These are phyloP conservation scores for Russula dissimulans DNA, from an alignment of 768 basidiomycete genomes.

Conservation along the genomic window DNA sequence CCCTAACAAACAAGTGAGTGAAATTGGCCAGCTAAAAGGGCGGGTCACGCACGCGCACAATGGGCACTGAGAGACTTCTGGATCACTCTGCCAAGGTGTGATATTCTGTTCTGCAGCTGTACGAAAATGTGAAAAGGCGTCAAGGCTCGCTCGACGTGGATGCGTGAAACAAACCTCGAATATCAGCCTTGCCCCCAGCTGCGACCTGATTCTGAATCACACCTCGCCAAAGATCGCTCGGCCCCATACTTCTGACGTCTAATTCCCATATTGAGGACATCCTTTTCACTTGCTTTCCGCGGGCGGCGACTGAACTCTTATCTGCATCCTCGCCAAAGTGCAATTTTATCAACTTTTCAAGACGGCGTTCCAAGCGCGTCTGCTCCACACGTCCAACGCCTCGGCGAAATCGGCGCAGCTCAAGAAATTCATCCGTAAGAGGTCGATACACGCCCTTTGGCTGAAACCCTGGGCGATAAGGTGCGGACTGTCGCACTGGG, in stretches of 20 bases:
- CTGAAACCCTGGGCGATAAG: slow-evolving; percentile 89
- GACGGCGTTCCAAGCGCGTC: slow-evolving; percentile 72
- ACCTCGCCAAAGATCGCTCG: slow-evolving; percentile 63
- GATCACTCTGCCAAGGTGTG: slow-evolving; percentile 91
- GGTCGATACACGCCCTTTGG: slow-evolving; percentile 76
- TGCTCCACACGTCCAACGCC: slow-evolving; percentile 61
- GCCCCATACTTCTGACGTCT: slow-evolving; percentile 51
- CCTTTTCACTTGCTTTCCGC: slow-evolving; percentile 28
- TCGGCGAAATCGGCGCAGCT: slow-evolving; percentile 30
- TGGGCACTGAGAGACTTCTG: slow-evolving; percentile 66
- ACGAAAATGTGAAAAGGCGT: neutral
- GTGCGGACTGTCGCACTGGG: slow-evolving; percentile 32
- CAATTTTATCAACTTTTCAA: slow-evolving; percentile 77
- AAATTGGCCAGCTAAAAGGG: neutral
- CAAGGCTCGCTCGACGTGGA: neutral
- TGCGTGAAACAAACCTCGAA: slow-evolving; percentile 45
- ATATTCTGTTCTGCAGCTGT: slow-evolving; percentile 81
- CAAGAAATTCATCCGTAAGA: slow-evolving; percentile 75
- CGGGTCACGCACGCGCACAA: slow-evolving; percentile 63
- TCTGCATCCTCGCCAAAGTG: slow-evolving; percentile 44
- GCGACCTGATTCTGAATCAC: slow-evolving; percentile 38
- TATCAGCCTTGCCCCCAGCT: slow-evolving; percentile 46
- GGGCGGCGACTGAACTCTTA: slow-evolving; percentile 15
- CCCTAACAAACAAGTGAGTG: slow-evolving; percentile 27
- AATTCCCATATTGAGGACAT: slow-evolving; percentile 70